Evolutionary conservation across 495 filamentous ascomycete species (phyloP), one percentile per base, ranked within the genome.

Genomic region (Talaromyces ruber): DNA sequence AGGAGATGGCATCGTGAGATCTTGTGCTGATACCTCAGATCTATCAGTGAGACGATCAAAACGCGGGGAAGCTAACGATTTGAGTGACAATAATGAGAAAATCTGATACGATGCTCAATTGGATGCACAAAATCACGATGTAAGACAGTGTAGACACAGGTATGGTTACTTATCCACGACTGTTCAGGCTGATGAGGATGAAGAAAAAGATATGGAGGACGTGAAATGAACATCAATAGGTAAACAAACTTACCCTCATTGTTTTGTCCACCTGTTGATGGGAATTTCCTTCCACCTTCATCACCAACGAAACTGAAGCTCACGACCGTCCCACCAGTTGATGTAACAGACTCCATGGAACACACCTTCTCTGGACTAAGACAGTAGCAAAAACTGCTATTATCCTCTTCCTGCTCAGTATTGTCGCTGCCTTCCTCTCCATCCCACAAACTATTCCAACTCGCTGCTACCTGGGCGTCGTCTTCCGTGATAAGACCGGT

Each of bases 161-260:
- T 25, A 14, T 53, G n/a, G 3, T 53, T 14, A 53, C 43, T 47
- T 47, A 18, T 11, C 18, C 9, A 28, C 50, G 28, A 28, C 16
- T 53, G 18, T 21, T 25, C 21, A 51, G 47, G 28, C n/a, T 28
- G 3, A 28, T 22, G 47, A 28, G 21, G 50, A 53, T 25, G 21
- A 28, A 28, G 6, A 53, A 53, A 53, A 53, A 53, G 7, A n/a
- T 22, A 12, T 16, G 1, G 14, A 25, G 11, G 7, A 12, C 22
- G 4, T 9, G 24, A 9, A n/a, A 53, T 28, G n/a, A 47, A 47
- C 50, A 28, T 24, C 24, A 7, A 26, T 21, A 28, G 14, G 16
- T n/a, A 53, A n/a, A 57, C 8, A 32, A 26, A 26, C 54, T 57
- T 18, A 57, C 54, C 54, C 34, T 57, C 54, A 57, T 57, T n/a